A percentile compares a stretch with the other conserved stretches of the same genome.
These are phyloP conservation scores for Ustilago bromivora DNA, from an alignment of 1,284 basidiomycete species.

Conservation along the genomic window DNA sequence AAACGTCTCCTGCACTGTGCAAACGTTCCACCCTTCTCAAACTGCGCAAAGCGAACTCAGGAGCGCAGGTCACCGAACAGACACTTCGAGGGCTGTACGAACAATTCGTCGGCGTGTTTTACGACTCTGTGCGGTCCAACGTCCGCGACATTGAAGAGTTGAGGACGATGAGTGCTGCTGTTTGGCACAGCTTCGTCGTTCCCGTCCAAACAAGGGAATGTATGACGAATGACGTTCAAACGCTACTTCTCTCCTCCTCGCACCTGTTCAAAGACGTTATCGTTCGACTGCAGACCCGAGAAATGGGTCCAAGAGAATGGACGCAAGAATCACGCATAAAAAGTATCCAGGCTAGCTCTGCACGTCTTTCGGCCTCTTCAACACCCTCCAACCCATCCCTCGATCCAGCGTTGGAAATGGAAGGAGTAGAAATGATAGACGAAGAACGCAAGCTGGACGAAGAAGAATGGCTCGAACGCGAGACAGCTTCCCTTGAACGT, in stretches of 20 bases:
- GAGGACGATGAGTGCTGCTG: slow-evolving; percentile 47
- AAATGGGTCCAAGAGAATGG: slow-evolving; percentile 59
- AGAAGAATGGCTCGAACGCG: slow-evolving; percentile 44
- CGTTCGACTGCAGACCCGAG: slow-evolving; percentile 51
- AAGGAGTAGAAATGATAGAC: slow-evolving; percentile 33
- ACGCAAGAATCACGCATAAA: slow-evolving; percentile 37
- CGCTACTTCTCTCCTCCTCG: slow-evolving; percentile 40
- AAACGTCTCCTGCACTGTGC: slow-evolving; percentile 28
- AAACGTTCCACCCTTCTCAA: slow-evolving; percentile 10
- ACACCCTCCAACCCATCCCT: neutral
- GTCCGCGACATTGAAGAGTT: slow-evolving; percentile 60
- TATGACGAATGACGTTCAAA: slow-evolving; percentile 27
- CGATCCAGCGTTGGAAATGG: neutral
- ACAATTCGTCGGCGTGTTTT: slow-evolving; percentile 51
- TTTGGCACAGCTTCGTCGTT: slow-evolving; percentile 61
- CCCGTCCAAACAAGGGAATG: slow-evolving; percentile 50
- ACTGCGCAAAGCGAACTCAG: slow-evolving; percentile 22
- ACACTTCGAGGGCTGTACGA: slow-evolving; percentile 36
- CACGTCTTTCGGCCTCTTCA: slow-evolving; percentile 30
- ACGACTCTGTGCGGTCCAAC: slow-evolving; percentile 56
- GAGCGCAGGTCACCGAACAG: slow-evolving; percentile 16
- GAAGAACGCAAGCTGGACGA: slow-evolving; percentile 48
- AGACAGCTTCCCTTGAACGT: slow-evolving; percentile 19
- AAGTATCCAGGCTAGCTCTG: slow-evolving; percentile 37
- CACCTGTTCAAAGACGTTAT: slow-evolving; percentile 59